These are phyloP conservation scores for Penicillium pulvis DNA, from an alignment of 495 filamentous ascomycete species.

Conservation along the genomic window DNA sequence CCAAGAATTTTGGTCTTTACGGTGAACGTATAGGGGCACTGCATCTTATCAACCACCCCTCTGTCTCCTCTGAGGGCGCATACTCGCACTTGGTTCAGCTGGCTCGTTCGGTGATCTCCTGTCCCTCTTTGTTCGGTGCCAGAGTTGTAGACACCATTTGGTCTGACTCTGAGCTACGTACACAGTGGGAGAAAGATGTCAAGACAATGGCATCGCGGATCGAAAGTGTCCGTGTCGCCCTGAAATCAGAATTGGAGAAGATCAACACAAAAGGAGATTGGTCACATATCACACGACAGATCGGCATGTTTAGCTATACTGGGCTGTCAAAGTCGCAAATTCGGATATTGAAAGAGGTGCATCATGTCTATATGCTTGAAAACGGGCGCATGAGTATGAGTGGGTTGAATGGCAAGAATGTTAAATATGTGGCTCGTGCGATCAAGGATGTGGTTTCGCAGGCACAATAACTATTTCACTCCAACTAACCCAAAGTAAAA, in stretches of 20 bases:
- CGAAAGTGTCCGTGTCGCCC: slow-evolving; percentile 19
- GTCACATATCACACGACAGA: slow-evolving; percentile 32
- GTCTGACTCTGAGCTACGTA: slow-evolving; percentile 15
- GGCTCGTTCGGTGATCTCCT: slow-evolving; percentile 32
- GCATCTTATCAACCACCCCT: slow-evolving; percentile 23
- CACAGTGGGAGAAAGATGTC: slow-evolving; percentile 40
- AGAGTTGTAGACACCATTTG: slow-evolving; percentile 36
- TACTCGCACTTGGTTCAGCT: slow-evolving; percentile 19
- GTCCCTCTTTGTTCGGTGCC: slow-evolving; percentile 35
- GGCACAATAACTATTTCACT: background rate
- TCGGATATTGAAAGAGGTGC: slow-evolving; percentile 21
- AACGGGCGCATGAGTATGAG: slow-evolving; percentile 24
- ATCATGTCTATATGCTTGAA: slow-evolving; percentile 33
- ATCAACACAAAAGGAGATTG: slow-evolving; percentile 29
- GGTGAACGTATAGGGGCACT: slow-evolving; percentile 39
- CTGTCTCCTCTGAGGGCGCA: slow-evolving; percentile 12
- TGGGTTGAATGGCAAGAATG: slow-evolving; percentile 38
- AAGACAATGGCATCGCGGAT: slow-evolving; percentile 37
- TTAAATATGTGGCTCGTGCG: slow-evolving; percentile 30
- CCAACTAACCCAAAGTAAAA: too few relatives aligned
- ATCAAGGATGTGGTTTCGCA: slow-evolving; percentile 12
- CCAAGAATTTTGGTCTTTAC: slow-evolving; percentile 50
- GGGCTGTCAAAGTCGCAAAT: slow-evolving; percentile 28
- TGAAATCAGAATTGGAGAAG: slow-evolving; percentile 23
- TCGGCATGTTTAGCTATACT: slow-evolving; percentile 43